phyloP scores from a whole-genome alignment of 2,329 filamentous ascomycete species.

The Microcera coccophila region DNA sequence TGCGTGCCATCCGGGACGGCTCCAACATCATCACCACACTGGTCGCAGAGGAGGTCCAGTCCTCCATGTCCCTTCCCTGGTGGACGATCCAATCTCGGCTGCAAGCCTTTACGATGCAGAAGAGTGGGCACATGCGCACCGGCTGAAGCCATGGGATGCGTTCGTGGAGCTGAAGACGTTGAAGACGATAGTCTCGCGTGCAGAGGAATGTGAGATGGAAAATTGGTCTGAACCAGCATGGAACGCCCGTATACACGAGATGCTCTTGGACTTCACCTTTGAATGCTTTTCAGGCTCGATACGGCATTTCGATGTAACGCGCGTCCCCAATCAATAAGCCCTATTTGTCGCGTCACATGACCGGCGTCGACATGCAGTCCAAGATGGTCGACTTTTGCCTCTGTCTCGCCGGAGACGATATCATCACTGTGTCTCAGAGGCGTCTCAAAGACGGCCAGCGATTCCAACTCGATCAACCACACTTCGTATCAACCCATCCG shows the following conservation, averaged over 20 bases:
- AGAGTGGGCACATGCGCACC: not conserved
- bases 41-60: not conserved
- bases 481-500: conserved; percentile 3
- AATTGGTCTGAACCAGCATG: conserved; percentile 6
- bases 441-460: not conserved
- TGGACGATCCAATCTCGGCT: not conserved
- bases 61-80: not conserved
- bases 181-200: not conserved
- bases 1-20: not conserved
- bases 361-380: not conserved
- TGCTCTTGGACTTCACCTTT: conserved; percentile 1
- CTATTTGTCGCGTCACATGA: not conserved
- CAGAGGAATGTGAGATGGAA: conserved; percentile 1
- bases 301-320: conserved; percentile 4
- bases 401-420: not conserved
- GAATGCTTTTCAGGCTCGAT: conserved; percentile 1
- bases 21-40: not conserved
- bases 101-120: conserved; percentile 1
- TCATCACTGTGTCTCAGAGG: not conserved
- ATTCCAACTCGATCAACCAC: conserved; percentile 7
- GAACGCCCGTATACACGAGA: conserved; percentile 4
- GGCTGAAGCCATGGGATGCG: conserved; percentile 1
- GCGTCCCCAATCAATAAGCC: conserved; percentile 4
- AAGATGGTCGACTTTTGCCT: conserved; percentile 7
- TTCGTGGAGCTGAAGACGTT: not conserved